Base-by-base conservation (phyloP, 176 grass and related monocot genomes). In the Areca catechu region DNA sequence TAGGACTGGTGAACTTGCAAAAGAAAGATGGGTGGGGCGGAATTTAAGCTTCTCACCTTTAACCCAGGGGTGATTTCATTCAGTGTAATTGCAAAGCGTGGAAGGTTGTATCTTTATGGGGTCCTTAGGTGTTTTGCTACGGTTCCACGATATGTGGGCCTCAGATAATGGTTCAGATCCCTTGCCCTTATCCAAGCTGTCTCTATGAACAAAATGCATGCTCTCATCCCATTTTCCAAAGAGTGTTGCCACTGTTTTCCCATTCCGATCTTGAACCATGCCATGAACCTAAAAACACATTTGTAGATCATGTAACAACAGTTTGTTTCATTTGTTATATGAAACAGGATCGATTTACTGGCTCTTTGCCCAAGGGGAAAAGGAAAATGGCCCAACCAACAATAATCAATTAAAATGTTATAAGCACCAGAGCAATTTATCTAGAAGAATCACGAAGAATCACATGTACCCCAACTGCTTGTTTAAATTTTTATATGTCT, bases 181-280 rank as follows among this genome's bases (percentile, higher is more conserved):
- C 64, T 93, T 98, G 51, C 88, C 78, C 75, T 89, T 98, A 55
- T 88, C 94, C 72, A 84, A 89, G 66, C 74, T 82, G 81, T 98
- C 94, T 67, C 94, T 88, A 76, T 83, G 62, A 19, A 93, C 88
- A 78, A 82, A 98, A 67, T 92, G 94, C 88, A 98, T 93, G 71
- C 94, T 89, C 50, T 93, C 94, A 67, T 98, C 94, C 94, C 94
- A 98, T 49, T 98, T 98, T 49, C 94, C 94, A 88, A 98, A 55
- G 24, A 98, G 83, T 56, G 94, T 93, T 66, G 94, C 87, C 43
- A 93, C 84, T 52, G 88, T 98, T 71, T 86, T 86, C 54, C 88
- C 94, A 76, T 67, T 87, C 69, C 79, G 72, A 65, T 98, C 88
- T 67, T 98, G 94, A 65, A 98, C 85, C 71, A 98, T 77, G 60